Conservation (phyloP, 805 yeast genomes). For the Monosporozyma servazzii region DNA sequence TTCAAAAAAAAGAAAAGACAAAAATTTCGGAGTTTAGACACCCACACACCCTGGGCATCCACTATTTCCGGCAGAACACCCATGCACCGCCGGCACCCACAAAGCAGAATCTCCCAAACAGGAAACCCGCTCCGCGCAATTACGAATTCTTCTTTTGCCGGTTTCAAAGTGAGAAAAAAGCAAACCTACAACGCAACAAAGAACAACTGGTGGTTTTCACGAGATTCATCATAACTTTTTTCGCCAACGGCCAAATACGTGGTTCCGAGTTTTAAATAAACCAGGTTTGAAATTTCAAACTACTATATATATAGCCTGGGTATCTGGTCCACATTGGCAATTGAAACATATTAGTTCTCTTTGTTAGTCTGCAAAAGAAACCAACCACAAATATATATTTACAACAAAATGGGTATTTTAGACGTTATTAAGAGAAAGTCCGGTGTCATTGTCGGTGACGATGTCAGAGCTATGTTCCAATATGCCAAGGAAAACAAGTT, state of each 20-base stretch:
- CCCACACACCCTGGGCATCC: neutral
- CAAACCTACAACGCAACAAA: no score
- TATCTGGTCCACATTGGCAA: no score
- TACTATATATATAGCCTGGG: neutral
- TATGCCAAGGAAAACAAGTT: slow-evolving; percentile 89
- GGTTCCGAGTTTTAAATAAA: no score
- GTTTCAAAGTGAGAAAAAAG: no score
- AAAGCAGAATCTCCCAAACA: neutral
- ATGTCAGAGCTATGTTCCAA: slow-evolving; percentile 72
- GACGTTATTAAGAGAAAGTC: slow-evolving; percentile 81
- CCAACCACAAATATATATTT: slow-evolving; percentile 3
- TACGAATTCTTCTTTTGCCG: no score
- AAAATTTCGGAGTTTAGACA: neutral
- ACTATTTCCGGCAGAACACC: neutral
- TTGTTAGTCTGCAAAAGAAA: no score
- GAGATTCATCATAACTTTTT: no score
- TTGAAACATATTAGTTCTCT: no score
- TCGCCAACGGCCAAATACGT: no score
- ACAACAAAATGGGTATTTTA: slow-evolving; percentile 45
- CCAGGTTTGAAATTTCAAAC: no score
- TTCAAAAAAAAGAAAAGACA: neutral
- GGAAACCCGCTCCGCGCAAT: no score
- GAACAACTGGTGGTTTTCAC: no score
- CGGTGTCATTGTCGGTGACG: slow-evolving; percentile 99
- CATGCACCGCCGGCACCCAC: neutral